These are phyloP conservation scores for Candida palmyrensis DNA, from an alignment of 805 yeast species.

Conservation along the genomic window DNA sequence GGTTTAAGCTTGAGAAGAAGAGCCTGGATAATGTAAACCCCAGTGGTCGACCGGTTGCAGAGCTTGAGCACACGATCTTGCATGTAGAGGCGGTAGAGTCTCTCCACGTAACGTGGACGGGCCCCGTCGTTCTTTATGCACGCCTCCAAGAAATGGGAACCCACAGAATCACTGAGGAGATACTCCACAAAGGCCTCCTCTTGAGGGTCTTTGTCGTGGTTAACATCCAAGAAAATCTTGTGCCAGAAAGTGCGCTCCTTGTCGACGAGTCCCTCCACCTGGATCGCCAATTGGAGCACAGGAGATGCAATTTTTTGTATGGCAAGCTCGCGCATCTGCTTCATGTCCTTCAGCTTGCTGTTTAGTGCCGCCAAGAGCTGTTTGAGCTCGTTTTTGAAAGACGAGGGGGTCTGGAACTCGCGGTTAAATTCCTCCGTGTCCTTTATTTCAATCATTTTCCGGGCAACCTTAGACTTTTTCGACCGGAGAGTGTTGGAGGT, in stretches of 20 bases:
- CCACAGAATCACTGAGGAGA: constrained; percentile 81
- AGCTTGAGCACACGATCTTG: constrained; percentile 66
- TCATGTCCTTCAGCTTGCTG: constrained; percentile 16
- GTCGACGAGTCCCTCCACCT: constrained; percentile 76
- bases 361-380: constrained; percentile 41
- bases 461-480: constrained; percentile 79
- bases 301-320: constrained; percentile 84
- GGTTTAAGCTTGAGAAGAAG: constrained; percentile 60
- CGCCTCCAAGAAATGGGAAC: constrained; percentile 84
- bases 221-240: constrained; percentile 48
- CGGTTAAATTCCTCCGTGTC: constrained; percentile 69
- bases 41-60: constrained; percentile 78
- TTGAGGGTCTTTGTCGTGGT: constrained; percentile 46
- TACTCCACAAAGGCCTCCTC: constrained; percentile 83
- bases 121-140: constrained; percentile 55
- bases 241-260: constrained; percentile 70
- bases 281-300: constrained; percentile 70
- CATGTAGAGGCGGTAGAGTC: constrained; percentile 70
- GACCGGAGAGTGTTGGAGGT: constrained; percentile 69
- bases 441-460: constrained; percentile 87
- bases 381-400: constrained; percentile 58
- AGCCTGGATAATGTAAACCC: constrained; percentile 73
- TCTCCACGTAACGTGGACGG: constrained; percentile 62
- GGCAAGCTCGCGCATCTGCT: constrained; percentile 60
- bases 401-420: constrained; percentile 62